A percentile compares a stretch with the other conserved stretches of the same genome.
Conservation (phyloP, 345 rosid species). For the Ricinus communis region DNA sequence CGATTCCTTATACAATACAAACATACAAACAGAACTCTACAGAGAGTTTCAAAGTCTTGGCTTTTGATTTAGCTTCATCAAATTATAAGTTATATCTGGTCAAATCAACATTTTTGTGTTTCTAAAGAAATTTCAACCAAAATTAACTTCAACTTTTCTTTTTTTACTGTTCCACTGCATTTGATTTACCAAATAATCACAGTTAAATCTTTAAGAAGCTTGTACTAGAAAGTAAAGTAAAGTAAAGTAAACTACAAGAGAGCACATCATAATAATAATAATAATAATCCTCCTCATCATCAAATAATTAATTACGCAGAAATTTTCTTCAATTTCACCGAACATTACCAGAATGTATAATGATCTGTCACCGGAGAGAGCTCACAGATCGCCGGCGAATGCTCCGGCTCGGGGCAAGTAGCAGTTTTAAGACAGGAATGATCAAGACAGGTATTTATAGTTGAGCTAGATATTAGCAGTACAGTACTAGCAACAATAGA, state of each 20-base stretch:
- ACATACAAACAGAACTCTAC: too few species aligned
- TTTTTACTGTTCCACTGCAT: not conserved
- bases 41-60: too few species aligned
- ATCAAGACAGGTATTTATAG: not conserved
- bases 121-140: not conserved
- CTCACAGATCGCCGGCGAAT: not conserved
- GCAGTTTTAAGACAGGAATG: not conserved
- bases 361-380: not conserved
- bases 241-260: too few species aligned
- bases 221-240: not conserved
- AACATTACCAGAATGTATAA: not conserved
- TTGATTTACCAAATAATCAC: not conserved
- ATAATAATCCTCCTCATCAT: too few species aligned
- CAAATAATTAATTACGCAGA: not conserved
- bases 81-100: not conserved
- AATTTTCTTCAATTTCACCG: not conserved
- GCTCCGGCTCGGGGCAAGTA: not conserved
- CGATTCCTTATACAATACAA: not conserved
- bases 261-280: not conserved
- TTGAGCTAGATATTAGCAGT: not conserved
- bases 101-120: not conserved
- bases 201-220: not conserved
- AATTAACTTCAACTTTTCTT: not conserved
- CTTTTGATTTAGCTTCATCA: too few species aligned
- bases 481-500: too few species aligned